Conservation (phyloP, 495 filamentous ascomycete species). For the Lophiostoma macrostomum region DNA sequence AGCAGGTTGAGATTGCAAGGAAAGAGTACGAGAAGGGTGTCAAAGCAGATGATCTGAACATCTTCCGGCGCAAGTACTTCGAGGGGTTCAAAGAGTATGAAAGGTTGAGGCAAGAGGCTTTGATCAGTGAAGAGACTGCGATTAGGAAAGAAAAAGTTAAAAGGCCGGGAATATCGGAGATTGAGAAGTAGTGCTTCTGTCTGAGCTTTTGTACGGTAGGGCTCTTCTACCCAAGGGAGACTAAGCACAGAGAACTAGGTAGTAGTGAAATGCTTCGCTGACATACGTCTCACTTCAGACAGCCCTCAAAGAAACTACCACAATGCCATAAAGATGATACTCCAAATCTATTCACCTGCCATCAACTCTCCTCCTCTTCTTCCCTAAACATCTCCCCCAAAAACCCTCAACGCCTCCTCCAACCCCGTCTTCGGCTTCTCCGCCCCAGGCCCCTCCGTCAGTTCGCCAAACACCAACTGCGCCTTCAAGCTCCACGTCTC, state of each 20-base stretch:
- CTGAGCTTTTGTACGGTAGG: too few species aligned
- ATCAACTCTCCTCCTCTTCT: too few species aligned
- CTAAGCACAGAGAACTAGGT: too few species aligned
- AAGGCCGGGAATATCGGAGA: not conserved
- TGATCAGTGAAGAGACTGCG: too few species aligned
- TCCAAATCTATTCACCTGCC: too few species aligned
- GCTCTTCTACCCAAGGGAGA: too few species aligned
- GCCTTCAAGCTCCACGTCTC: slow-evolving; percentile 18
- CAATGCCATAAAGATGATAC: too few species aligned
- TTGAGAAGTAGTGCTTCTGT: too few species aligned
- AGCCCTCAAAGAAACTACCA: too few species aligned
- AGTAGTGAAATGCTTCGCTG: too few species aligned
- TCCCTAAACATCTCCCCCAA: too few species aligned
- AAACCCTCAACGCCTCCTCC: slow-evolving; percentile 24
- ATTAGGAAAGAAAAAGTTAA: not conserved
- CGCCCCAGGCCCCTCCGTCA: not conserved
- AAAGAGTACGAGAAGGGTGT: slow-evolving; percentile 25
- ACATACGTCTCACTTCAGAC: too few species aligned
- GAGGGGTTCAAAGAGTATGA: slow-evolving; percentile 37
- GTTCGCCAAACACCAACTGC: slow-evolving; percentile 29
- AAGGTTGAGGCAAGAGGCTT: not conserved
- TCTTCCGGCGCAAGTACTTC: slow-evolving; percentile 36
- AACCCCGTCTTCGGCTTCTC: slow-evolving; percentile 22
- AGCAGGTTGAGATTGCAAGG: not conserved
- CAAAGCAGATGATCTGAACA: slow-evolving; percentile 15